Percentiles rank a stretch among this genome's conserved stretches.
Conservation (phyloP, 2,329 filamentous ascomycete species). For the Blastomyces emzantsi region DNA sequence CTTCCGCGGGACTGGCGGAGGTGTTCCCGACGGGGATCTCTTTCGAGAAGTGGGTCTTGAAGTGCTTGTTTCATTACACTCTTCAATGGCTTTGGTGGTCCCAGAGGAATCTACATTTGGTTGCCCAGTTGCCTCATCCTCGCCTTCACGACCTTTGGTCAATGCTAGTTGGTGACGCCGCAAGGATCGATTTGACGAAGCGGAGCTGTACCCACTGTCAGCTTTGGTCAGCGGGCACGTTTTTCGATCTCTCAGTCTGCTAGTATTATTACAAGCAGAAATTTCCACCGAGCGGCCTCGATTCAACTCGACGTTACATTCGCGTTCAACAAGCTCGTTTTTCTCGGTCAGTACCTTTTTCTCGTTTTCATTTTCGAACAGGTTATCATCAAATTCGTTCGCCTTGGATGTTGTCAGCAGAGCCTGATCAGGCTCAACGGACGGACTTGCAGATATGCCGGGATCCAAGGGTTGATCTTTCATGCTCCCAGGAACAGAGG, state of each 20-base stretch:
- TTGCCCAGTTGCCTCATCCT: background rate
- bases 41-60: background rate
- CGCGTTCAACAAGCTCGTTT: background rate
- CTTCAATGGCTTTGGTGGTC: constrained; percentile 4
- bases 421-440: background rate
- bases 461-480: background rate
- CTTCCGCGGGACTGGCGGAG: constrained; percentile 3
- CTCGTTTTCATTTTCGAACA: constrained; percentile 10
- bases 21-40: background rate
- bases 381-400: constrained; percentile 1
- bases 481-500: background rate
- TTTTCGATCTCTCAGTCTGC: constrained; percentile 14
- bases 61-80: constrained; percentile 5
- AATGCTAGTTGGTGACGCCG: background rate
- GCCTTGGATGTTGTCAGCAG: background rate
- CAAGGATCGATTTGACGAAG: constrained; percentile 19
- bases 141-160: background rate
- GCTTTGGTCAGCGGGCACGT: constrained; percentile 24
- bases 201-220: constrained; percentile 35
- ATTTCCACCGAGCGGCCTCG: constrained; percentile 11
- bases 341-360: constrained; percentile 17
- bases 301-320: background rate
- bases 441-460: background rate
- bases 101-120: background rate
- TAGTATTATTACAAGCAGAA: constrained; percentile 10